Base-by-base conservation (phyloP, 2,329 filamentous ascomycete species). In the Chaetothyriales sp. region DNA sequence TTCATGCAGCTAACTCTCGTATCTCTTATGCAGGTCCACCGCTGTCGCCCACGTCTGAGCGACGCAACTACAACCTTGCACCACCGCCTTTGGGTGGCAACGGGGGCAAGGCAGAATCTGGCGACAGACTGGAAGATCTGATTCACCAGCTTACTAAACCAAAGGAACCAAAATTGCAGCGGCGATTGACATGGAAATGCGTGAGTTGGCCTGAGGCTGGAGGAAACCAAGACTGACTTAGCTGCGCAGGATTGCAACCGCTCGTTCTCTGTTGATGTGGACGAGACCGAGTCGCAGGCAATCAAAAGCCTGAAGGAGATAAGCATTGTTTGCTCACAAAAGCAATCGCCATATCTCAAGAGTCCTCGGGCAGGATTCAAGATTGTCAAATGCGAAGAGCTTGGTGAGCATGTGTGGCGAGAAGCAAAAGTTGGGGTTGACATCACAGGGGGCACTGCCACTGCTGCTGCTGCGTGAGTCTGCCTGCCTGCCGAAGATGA, bases 251-350 rank as follows among this genome's bases (percentile, higher is more conserved):
- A 61, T 49, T 61, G 59, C 47, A 53, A 54, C 43, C 46, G 60
- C n/a, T 56, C 58, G 20, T 57, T 59, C 51, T 58, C 59, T 8
- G 58, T 61, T 28, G 54, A 61, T 47, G 54, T 61, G 47, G 59
- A 61, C 29, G 59, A 61, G 29, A 58, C 56, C 46, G 57, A 61
- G 25, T 44, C 53, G 49, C 52, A 55, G 37, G 54, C 56, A 9
- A 58, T 61, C 48, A 50, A 58, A 19, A 60, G 48, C 22, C 59
- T 61, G 19, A 53, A 56, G 28, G 57, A 60, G 18, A 58, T 61
- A 49, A 60, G 56, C 52, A 61, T 61, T 49, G 55, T 61, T 43
- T 61, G 59, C 47, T 57, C 56, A 47, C 58, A 61, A 50, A 56
- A 54, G 28, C 50, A 57, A 15, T 59, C 58, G 28, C 55, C 59